Base-by-base conservation (phyloP, 2,329 filamentous ascomycete species). In the Phyllosticta capitalensis region DNA sequence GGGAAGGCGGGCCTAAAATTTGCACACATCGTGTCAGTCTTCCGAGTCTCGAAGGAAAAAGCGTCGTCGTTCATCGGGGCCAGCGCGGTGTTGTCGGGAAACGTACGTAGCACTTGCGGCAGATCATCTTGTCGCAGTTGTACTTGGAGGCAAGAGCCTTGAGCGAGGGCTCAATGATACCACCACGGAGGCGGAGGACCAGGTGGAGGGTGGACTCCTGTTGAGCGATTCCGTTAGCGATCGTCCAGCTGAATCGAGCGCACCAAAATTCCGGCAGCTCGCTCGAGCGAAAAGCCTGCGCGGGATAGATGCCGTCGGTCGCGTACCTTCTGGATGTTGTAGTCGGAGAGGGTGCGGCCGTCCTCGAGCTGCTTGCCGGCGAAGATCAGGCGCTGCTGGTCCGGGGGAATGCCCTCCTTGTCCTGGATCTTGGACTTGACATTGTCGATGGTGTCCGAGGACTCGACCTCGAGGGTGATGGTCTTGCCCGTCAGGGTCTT, bases 101-200 rank as follows among this genome's bases (percentile, higher is more conserved):
- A 86, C 88, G 72, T 87, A 94, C 90, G 81, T 97, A 97, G 89
- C 94, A 99, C 89, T 99, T 97, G 85, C 94, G 92, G 90, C 94
- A 97, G 81, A 97, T 96, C 88, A 92, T 92, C 88, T 96, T 96
- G 71, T 97, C 94, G 89, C 92, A 97, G 88, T 99, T 97, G 87
- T 95, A 97, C 86, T 96, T 96, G 83, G 88, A 92, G 76, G 92
- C 92, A 67, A 97, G 87, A 70, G 90, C 92, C 88, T 97, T 97
- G 74, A 97, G 87, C 73, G 92, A 96, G 72, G 94, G 94, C 86
- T 97, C 92, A 74, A 96, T 65, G 83, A 97, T 92, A 84, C 92
- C 92, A 84, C 92, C 92, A 84, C 92, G 92, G 72, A 97, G 92
- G 83, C 92, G 92, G 80, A 97, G 92, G 76, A 97, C 92, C 75